Conservation (phyloP, 129 eudicot species). For the Glebionis coronaria region DNA sequence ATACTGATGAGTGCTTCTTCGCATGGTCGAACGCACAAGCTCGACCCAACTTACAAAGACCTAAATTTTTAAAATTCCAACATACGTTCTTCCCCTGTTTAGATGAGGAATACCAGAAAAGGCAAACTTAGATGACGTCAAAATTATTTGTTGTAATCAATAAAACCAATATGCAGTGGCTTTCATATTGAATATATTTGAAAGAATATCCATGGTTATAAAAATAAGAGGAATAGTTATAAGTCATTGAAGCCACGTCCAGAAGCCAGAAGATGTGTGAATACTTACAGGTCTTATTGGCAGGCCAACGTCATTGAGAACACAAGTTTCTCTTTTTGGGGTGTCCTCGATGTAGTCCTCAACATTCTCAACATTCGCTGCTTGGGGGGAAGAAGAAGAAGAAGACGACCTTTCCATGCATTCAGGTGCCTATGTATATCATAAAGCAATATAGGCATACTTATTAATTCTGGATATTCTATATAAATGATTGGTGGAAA, state of each 20-base stretch:
- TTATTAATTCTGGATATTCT: too few relatives aligned
- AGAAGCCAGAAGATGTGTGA: slow-evolving; percentile 11
- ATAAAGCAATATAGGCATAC: neutral
- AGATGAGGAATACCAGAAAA: slow-evolving; percentile 6
- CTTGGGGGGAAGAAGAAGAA: slow-evolving; percentile 14
- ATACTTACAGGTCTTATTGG: slow-evolving; percentile 70
- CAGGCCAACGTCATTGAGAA: slow-evolving; percentile 48
- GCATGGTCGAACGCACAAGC: slow-evolving; percentile 52
- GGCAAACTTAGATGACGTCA: neutral
- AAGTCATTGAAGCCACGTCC: slow-evolving; percentile 1
- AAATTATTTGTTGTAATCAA: neutral
- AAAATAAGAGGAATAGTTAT: slow-evolving; percentile 4
- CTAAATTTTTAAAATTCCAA: slow-evolving; percentile 35
- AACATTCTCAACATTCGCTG: slow-evolving; percentile 15
- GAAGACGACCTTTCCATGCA: slow-evolving; percentile 14
- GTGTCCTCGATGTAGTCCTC: neutral
- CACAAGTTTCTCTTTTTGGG: slow-evolving; percentile 25
- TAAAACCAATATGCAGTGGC: slow-evolving; percentile 2
- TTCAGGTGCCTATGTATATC: slow-evolving; percentile 27
- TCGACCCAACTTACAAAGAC: slow-evolving; percentile 39
- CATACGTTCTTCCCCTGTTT: slow-evolving; percentile 45
- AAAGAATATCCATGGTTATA: neutral
- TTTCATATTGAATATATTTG: neutral
- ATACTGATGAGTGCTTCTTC: slow-evolving; percentile 3
- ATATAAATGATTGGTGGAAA: neutral